Base-by-base conservation (phyloP, 768 basidiomycete species). In the Suillus luteus region DNA sequence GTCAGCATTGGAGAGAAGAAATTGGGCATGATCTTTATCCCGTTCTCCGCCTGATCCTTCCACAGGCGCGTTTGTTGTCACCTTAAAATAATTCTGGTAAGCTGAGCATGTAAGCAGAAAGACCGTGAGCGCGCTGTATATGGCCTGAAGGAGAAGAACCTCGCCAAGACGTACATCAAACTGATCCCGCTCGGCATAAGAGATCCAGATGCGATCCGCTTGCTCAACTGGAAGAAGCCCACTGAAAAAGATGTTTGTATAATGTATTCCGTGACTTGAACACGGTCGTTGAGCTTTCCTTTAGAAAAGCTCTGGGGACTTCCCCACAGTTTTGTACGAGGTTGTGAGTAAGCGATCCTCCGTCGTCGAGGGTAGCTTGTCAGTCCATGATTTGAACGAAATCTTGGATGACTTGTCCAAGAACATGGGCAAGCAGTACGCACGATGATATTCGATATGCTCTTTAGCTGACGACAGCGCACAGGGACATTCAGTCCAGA, bases 111-210 rank as follows among this genome's bases (percentile, higher is more conserved):
- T 58, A 15, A 63, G 24, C 74, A 99, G 95, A 93, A 97, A 85
- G 97, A 99, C 73, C 85, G 90, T 40, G 94, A 98, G 66, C 87
- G 97, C 60, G 85, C 93, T 0, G 89, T 95, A 0, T 99, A 99
- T 75, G 93, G 95, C 15, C 76, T 97, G 67, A 99, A 99, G 74
- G 97, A 99, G 79, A 92, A 91, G 78, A 92, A 91, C 72, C 79
- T 99, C 3, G 96, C 95, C 5, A 98, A 95, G 75, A 87, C 86
- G 11, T 97, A 96, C 73, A 93, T 96, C 78, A 89, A 91, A 65
- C 83, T 96, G 2, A 91, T 99, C 41, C 93, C 92, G 1, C 81
- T 99, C 3, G 90, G 90, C 44, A 84, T 78, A 72, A 86, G 86
- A 71, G 91, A 93, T 62, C 88, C 87, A 8, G 93, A 96, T 70